Base-by-base conservation (phyloP, 2,329 filamentous ascomycete species). In the Cordyceps farinosa region DNA sequence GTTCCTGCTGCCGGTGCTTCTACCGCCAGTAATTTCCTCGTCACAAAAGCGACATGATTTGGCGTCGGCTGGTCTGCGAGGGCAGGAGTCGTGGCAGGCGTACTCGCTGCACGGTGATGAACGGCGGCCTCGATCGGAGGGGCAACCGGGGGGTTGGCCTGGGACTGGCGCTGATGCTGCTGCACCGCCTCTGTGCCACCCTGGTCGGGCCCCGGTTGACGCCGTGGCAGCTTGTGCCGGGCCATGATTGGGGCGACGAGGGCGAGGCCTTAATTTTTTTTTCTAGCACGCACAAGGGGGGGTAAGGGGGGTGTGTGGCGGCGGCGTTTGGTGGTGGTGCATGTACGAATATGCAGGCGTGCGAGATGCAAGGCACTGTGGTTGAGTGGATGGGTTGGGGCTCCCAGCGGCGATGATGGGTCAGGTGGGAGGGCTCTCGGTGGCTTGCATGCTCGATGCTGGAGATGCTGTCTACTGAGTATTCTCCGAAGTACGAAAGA, bases 131-230 rank as follows among this genome's bases (percentile, higher is more conserved):
- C 60, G 52, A 58, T 62, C 65, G 48, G 62, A 55, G 45, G 58
- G 32, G 29, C 57, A 52, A 34, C 59, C 45, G 53, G 45, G n/a
- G 68, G 42, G 27, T 68, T 69, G 71, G 72, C 64, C 68, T 69
- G n/a, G 52, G 51, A 38, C 29, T 42, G 56, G 8, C 53, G 51
- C 47, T 54, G 53, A 27, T 64, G 60, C 36, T 62, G 64, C 38
- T 51, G 45, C 47, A 45, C 47, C 60, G 32, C 17, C 13, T 51
- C 44, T 50, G 51, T 32, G 60, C 32, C 29, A 55, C 51, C 34
- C 30, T 50, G 42, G 38, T 36, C 42, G n/a, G 27, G 22, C 60
- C 60, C 51, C 29, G 51, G 60, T 45, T 42, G 53, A 45, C 53
- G 52, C 53, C 44, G 61, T 63, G 61, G 61, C 27, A 56, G 51